Evolutionary conservation across 805 yeast species (phyloP).

Genomic region (Kluyveromyces wickerhamii): DNA sequence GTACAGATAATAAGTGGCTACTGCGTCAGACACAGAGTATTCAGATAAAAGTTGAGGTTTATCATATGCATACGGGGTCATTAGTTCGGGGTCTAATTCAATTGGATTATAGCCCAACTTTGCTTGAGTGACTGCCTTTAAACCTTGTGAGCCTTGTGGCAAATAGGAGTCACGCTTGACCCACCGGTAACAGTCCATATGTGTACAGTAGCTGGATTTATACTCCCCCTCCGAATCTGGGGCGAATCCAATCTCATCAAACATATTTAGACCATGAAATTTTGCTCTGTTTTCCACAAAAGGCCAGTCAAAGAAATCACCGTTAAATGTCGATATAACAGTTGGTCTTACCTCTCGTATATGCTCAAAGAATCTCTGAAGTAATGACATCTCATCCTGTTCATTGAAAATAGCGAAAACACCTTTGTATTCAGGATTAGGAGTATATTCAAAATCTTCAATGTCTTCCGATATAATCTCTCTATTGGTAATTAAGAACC

Average conservation of each 20-base stretch:
- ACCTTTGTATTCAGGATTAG: conserved; percentile 94
- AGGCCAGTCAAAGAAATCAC: conserved; percentile 99
- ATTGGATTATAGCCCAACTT: conserved; percentile 94
- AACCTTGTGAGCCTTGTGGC: conserved; percentile 98
- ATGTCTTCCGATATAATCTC: conserved; percentile 92
- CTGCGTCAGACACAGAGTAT: conserved; percentile 98
- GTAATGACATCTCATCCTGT: conserved; percentile 65
- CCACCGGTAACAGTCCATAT: conserved; percentile 98
- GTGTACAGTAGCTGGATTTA: conserved; percentile 85
- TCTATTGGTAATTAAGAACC: conserved; percentile 86
- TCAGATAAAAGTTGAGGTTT: conserved; percentile 89
- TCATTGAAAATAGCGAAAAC: conserved; percentile 85
- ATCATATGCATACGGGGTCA: conserved; percentile 96
- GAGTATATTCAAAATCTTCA: conserved; percentile 95
- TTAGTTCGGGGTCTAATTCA: conserved; percentile 92
- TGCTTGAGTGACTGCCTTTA: conserved; percentile 94
- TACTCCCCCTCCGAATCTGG: conserved; percentile 86
- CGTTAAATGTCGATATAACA: conserved; percentile 96
- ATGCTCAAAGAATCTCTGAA: conserved; percentile 80
- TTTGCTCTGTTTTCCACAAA: conserved; percentile 85
- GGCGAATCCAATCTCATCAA: conserved; percentile 88
- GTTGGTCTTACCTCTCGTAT: conserved; percentile 84
- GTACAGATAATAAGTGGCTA: conserved; percentile 92
- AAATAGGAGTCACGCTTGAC: conserved; percentile 94
- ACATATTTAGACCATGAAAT: conserved; percentile 80